Base-by-base conservation (phyloP, 108 stramenopile species). In the Cylindrotheca closterium region DNA sequence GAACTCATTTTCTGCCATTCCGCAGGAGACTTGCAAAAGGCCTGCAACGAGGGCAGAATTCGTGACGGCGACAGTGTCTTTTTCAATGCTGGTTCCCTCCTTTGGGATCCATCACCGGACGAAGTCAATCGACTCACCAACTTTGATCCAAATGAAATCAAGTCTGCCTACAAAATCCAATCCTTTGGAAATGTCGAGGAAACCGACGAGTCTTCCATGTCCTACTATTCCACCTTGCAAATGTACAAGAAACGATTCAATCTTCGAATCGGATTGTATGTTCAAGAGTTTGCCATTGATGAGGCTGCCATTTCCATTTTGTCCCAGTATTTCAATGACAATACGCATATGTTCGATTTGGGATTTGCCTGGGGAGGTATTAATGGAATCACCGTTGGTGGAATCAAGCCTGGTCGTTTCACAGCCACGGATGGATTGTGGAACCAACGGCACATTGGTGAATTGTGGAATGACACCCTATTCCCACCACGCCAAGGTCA, bases 311-410 rank as follows among this genome's bases (percentile, higher is more conserved):
- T 81, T 28, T 60, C 74, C 31, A 60, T 89, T 26, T 68, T 94
- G 47, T 84, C 86, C 2, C 67, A 70, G 49, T 80, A 79, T 47
- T 86, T 85, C 37, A 94, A 94, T 68, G 45, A 70, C 15, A 78
- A 91, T 60, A 69, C 77, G 1, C 52, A 73, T 33, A 63, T 94
- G 10, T 91, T 83, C 59, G 75, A 88, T 46, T 50, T 88, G 28
- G 93, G 93, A 10, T 72, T 94, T 47, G 75, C 81, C 22, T 94
- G 93, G 93, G 93, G 93, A 29, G 93, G 93, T 37, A 75, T 94
- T 26, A 91, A 91, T 70, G 93, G 93, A 34, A 60, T 88, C 21
- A 89, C 89, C 8, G 76, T 94, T 21, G 65, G 60, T 62, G 89
- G 93, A 5, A 89, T 94, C 18, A 80, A 79, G 51, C 93, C 93